Evolutionary conservation across 2,329 filamentous ascomycete species (phyloP).

Genomic region (Orbilia quercus): DNA sequence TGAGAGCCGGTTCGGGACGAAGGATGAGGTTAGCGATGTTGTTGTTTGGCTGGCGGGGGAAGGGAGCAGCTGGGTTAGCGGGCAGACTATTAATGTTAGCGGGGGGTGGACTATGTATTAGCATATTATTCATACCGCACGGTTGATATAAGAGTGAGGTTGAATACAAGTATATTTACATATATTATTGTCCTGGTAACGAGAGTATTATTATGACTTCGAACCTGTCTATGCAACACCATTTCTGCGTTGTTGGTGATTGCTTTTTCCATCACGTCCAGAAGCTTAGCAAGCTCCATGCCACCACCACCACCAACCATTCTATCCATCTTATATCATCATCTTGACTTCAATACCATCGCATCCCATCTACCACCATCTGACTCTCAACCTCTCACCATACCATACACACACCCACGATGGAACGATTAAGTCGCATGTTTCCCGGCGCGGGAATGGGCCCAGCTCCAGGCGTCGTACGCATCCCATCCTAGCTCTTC

Average conservation of each 20-base stretch:
- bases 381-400: constrained; percentile 32
- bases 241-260: constrained; percentile 30
- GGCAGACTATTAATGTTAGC: constrained; percentile 69
- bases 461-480: constrained; percentile 72
- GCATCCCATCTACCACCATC: constrained; percentile 34
- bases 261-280: constrained; percentile 39
- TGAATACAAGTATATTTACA: too few relatives aligned
- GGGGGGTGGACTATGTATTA: constrained; percentile 64
- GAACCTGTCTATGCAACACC: background rate
- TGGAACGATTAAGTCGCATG: constrained; percentile 94
- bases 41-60: constrained; percentile 69
- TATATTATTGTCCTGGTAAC: too few relatives aligned
- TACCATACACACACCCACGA: constrained; percentile 63
- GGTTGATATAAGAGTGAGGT: background rate
- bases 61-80: constrained; percentile 67
- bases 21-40: constrained; percentile 69
- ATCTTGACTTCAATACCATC: constrained; percentile 41
- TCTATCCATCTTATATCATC: too few relatives aligned
- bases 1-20: constrained; percentile 67
- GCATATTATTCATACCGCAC: background rate
- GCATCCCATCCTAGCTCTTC: constrained; percentile 60
- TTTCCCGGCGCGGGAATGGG: constrained; percentile 76
- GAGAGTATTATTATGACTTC: too few relatives aligned
- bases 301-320: constrained; percentile 1
- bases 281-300: constrained; percentile 35